Evolutionary conservation across 345 rosid genomes (phyloP), one percentile per base, ranked within the genome.

Genomic region (Populus euphratica): DNA sequence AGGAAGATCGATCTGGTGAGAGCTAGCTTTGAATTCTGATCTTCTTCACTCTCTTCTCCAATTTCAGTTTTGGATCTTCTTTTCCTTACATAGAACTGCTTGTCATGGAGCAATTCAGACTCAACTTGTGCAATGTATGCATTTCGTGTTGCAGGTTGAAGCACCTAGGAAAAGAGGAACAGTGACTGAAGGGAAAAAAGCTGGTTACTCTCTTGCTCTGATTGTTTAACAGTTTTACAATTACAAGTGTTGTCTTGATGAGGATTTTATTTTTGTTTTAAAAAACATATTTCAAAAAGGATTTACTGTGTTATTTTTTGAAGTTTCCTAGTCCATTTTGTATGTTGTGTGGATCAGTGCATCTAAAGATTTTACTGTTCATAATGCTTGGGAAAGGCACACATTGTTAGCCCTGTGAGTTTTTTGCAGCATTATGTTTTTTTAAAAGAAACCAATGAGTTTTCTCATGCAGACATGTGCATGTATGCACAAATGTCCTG

Each of bases 91-190:
- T 5, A 13, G n/a, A 79, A 77, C 23, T 54, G 62, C 49, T 79
- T 67, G 23, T n/a, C 29, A 44, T 67, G 66, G 44, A 67, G n/a
- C 43, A 20, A 10, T 56, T 75, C 23, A 7, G 52, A 5, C 52
- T 27, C 8, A 14, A 44, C 47, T 74, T 83, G 67, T 78, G 50
- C 44, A 21, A 14, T 29, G 39, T 36, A 59, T 70, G 12, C 61
- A 4, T 47, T 47, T 47, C 16, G 5, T 81, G 64, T 79, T 73
- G 70, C 88, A 87, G 90, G 89, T 43, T 66, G 78, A 81, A 69
- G 74, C 82, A 76, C 76, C 76, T 54, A 71, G n/a, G 49, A 87
- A 86, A 76, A 88, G 84, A 76, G 76, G 79, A 76, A 86, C 80
- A 85, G 68, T 76, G 56, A 68, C 54, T 35, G 73, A 70, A 76